These are phyloP conservation scores for Pythium pyrilobum DNA, from an alignment of 352 stramenopile genomes.

Conservation along the genomic window DNA sequence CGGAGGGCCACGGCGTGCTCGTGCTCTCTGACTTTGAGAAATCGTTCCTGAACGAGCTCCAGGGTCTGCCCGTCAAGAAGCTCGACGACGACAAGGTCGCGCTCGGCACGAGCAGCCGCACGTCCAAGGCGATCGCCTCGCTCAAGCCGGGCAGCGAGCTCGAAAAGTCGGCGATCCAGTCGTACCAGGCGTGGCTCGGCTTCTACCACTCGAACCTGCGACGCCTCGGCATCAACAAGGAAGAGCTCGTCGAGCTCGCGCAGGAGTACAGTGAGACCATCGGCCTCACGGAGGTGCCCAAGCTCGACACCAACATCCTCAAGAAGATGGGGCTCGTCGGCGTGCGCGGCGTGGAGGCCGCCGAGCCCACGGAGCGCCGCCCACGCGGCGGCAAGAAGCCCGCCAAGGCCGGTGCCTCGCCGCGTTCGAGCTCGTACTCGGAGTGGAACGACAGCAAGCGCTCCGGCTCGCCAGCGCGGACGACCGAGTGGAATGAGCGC, in stretches of 20 bases:
- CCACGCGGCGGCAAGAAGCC: not conserved
- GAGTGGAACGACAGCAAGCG: not conserved
- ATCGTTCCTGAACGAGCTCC: conserved; percentile 58
- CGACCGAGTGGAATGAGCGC: not conserved
- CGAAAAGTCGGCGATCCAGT: conserved; percentile 69
- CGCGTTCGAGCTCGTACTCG: not conserved
- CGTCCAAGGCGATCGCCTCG: conserved; percentile 24
- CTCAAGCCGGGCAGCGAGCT: conserved; percentile 44
- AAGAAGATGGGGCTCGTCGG: conserved; percentile 66
- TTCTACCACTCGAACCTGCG: conserved; percentile 90
- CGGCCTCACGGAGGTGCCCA: conserved; percentile 38
- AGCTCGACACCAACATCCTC: conserved; percentile 54
- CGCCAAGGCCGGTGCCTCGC: not conserved
- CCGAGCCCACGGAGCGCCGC: conserved; percentile 3
- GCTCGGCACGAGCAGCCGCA: not conserved
- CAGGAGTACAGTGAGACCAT: conserved; percentile 39
- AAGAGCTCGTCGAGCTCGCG: conserved; percentile 47
- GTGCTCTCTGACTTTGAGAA: conserved; percentile 86
- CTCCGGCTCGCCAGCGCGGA: not conserved
- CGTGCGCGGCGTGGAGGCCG: conserved; percentile 35
- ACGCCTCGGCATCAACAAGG: conserved; percentile 27
- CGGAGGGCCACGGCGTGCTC: conserved; percentile 75
- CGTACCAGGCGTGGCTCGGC: conserved; percentile 93
- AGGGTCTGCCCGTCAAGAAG: conserved; percentile 39
- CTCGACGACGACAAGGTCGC: conserved; percentile 19